These are phyloP conservation scores for Neoscytalidium dimidiatum DNA, from an alignment of 2,329 filamentous ascomycete genomes.

Conservation along the genomic window DNA sequence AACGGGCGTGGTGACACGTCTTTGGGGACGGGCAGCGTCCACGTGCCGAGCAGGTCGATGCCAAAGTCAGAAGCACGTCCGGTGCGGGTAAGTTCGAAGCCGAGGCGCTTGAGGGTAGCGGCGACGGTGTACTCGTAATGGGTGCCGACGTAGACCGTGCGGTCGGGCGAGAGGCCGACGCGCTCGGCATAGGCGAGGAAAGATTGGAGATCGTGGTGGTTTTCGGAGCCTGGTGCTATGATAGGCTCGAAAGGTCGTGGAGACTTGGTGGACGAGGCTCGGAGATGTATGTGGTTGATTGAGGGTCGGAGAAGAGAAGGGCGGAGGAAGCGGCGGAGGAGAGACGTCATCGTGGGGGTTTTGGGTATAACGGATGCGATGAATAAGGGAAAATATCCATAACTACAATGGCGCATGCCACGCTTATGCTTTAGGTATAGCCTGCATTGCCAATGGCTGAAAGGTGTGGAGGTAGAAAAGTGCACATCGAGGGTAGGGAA, in stretches of 20 bases:
- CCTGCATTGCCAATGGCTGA: background rate
- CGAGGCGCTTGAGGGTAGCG: slow-evolving; percentile 57
- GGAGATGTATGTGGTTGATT: background rate
- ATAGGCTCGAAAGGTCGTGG: background rate
- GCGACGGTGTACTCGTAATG: slow-evolving; percentile 74
- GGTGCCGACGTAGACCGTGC: slow-evolving; percentile 69
- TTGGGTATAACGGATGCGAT: background rate
- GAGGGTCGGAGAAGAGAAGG: background rate
- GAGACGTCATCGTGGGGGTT: slow-evolving; percentile 1
- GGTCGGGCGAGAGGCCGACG: slow-evolving; percentile 55
- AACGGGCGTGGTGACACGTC: slow-evolving; percentile 23
- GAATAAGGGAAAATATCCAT: background rate
- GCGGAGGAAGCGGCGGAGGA: slow-evolving; percentile 5
- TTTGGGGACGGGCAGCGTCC: slow-evolving; percentile 52
- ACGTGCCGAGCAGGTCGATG: slow-evolving; percentile 73
- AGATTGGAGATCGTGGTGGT: slow-evolving; percentile 64
- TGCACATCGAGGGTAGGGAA: background rate
- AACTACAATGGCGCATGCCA: background rate
- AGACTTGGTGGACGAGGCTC: background rate
- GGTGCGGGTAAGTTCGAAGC: slow-evolving; percentile 65
- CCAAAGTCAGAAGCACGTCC: slow-evolving; percentile 69
- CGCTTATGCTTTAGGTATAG: background rate
- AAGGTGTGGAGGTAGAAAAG: background rate
- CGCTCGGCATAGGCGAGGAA: slow-evolving; percentile 67
- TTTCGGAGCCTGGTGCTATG: slow-evolving; percentile 32